Base-by-base conservation (phyloP, 257 asterid species). In the Knoxia roxburghii region DNA sequence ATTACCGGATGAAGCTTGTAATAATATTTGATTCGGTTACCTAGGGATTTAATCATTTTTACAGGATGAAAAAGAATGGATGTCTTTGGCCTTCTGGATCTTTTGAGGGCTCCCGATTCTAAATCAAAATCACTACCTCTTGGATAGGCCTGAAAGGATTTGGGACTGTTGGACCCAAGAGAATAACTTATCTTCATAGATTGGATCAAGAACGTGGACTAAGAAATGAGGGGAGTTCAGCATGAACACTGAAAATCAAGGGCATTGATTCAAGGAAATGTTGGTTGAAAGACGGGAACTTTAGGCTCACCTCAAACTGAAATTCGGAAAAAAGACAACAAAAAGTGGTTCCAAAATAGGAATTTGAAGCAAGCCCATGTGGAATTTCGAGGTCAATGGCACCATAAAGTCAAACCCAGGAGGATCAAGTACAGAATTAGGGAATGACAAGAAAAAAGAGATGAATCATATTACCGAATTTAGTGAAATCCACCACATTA, bases 171-270 rank as follows among this genome's bases (percentile, higher is more conserved):
- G 60, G 89, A 73, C 59, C 77, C 93, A 69, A 81, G 75, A 65
- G 97, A 72, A 55, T 85, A 76, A 52, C 68, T 89, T 59, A 66
- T 82, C 96, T 85, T 93, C 99, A 93, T 93, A 76, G 92, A 83
- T 72, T 53, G 71, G 29, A 77, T 57, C 70, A 60, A 73, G 56
- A 48, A 30, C 23, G 51, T 29, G 54, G 35, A 45, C 49, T 13
- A 21, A 32, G 58, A 39, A 60, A 58, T 4, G 23, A 5, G 35
- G 33, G 49, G 51, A 30, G 14, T 73, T 26, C 46, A 55, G 66
- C 73, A 68, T 73, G 68, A 73, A 72, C 77, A 61, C 30, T 24
- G 53, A 56, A 56, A 45, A n/a, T 64, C 75, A 72, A 65, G 60
- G 20, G 18, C 35, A 32, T 30, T 37, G 41, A n/a, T n/a, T 51